Base-by-base conservation (phyloP, 495 filamentous ascomycete genomes). In the Penicillium longicatenatum region DNA sequence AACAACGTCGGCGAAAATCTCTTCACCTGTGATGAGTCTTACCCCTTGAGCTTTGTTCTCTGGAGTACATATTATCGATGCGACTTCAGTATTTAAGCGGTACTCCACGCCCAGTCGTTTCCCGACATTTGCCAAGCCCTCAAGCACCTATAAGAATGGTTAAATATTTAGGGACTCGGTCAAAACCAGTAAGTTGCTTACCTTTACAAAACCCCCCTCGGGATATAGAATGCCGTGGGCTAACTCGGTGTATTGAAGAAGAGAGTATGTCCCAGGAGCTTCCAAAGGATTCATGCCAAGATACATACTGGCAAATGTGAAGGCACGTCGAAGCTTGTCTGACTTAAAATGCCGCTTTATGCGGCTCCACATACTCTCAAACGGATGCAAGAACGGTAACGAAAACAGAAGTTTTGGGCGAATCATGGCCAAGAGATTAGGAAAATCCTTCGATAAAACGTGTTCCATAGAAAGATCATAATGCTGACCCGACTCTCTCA, bases 281-380 rank as follows among this genome's bases (percentile, higher is more conserved):
- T 88, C 84, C 68, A 85, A 90, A 2, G 87, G 87, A 57, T 75
- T 81, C 87, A 90, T 90, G 1, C 87, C 87, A 78, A 90, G 85
- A 62, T 90, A 90, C 87, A 90, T 90, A 57, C 84, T 88, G 29
- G 83, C 85, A 67, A 90, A 90, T 10, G 86, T 89, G 61, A 89
- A 89, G 0, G 84, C 85, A 14, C 87, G 69, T 45, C 86, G 72
- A 65, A 89, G 64, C 55, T 86, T 73, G 62, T 89, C 86, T 1
- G 84, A 86, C 71, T 75, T 80, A 66, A 89, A 89, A 63, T 88
- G 89, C 50, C 73, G 78, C 16, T 77, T 67, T 17, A 84, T 79
- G 19, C 86, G 74, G 12, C 67, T 71, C 69, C 82, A 90, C 10
- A 88, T 83, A 62, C 76, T 86, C 62, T 87, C 80, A 54, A 87